Evolutionary conservation across 306 rosid species (phyloP).

Genomic region (Astragalus membranaceus): DNA sequence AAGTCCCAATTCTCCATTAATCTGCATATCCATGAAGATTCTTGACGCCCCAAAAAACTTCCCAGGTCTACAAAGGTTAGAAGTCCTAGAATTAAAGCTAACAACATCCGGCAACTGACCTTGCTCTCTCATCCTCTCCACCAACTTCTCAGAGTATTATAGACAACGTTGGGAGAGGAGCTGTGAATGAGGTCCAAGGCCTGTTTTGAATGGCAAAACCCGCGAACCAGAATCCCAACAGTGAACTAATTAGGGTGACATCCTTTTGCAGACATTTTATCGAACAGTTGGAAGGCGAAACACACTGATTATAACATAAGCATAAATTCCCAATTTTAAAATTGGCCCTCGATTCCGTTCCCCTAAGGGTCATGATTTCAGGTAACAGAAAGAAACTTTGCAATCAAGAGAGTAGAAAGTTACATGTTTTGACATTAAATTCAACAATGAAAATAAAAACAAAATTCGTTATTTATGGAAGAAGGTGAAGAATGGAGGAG

Average conservation of each 20-base stretch:
- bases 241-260: slow-evolving; percentile 68
- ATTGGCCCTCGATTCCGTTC: background rate
- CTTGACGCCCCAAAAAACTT: slow-evolving; percentile 79
- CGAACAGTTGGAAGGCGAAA: too few relatives aligned
- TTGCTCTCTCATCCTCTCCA: too few relatives aligned
- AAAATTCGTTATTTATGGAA: background rate
- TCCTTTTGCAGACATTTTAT: slow-evolving; percentile 29
- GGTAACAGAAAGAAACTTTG: background rate
- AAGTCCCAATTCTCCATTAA: slow-evolving; percentile 65
- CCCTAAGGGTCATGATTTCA: background rate
- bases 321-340: background rate
- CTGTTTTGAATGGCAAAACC: slow-evolving; percentile 50
- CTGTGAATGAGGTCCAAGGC: slow-evolving; percentile 37
- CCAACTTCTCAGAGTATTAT: too few relatives aligned
- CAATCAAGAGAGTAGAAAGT: background rate
- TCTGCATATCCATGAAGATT: slow-evolving; percentile 84
- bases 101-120: too few relatives aligned
- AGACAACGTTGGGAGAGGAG: slow-evolving; percentile 29
- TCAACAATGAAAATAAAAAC: background rate
- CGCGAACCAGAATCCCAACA: slow-evolving; percentile 71
- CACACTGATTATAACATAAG: too few relatives aligned
- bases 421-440: background rate
- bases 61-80: slow-evolving; percentile 68
- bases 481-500: too few relatives aligned
- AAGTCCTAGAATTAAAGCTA: slow-evolving; percentile 81